Base-by-base conservation (phyloP, 2,329 filamentous ascomycete genomes). In the Cladosporium sp. region DNA sequence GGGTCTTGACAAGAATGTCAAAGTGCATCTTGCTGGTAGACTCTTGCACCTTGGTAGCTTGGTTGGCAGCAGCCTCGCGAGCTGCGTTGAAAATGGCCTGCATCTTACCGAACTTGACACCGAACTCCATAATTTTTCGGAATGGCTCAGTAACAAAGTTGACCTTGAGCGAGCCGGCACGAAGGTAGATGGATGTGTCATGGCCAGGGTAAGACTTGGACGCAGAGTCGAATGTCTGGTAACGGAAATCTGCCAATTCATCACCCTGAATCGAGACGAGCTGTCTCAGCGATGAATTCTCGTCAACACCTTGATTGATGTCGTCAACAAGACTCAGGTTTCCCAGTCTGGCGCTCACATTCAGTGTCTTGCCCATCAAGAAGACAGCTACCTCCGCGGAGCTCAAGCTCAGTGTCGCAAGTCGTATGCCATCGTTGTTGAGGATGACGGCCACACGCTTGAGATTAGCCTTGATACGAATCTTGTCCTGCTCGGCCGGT, bases 81-180 rank as follows among this genome's bases (percentile, higher is more conserved):
- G 95, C 94, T 40, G 94, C 93, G 69, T 99, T 99, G 78, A 96
- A 99, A 54, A 99, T 89, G 20, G 94, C 93, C 74, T 99, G 94
- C 94, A 99, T 99, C 75, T 96, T 96, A 60, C 95, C 94, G 71
- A 99, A 99, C 68, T 99, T 99, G 71, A 99, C 91, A 42, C 96
- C 80, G 73, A 99, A 99, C 64, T 95, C 90, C 73, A 99, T 90
- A 62, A 99, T 97, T 75, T 97, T 97, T 53, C 94, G 86, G 78
- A 97, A 97, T 0, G 94, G 94, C 72, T 99, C 95, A 61, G 97
- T 93, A 3, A 97, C 77, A 71, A 99, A 99, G 71, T 97, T 97
- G 70, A 99, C 81, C 75, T 96, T 97, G 72, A 99, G 88, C 0
- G 94, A 99, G 1, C 94, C 94, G 17, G 94, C 93, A 35, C 93